These are phyloP conservation scores for Schizophyllum amplum DNA, from an alignment of 1,284 basidiomycete species.

Conservation along the genomic window DNA sequence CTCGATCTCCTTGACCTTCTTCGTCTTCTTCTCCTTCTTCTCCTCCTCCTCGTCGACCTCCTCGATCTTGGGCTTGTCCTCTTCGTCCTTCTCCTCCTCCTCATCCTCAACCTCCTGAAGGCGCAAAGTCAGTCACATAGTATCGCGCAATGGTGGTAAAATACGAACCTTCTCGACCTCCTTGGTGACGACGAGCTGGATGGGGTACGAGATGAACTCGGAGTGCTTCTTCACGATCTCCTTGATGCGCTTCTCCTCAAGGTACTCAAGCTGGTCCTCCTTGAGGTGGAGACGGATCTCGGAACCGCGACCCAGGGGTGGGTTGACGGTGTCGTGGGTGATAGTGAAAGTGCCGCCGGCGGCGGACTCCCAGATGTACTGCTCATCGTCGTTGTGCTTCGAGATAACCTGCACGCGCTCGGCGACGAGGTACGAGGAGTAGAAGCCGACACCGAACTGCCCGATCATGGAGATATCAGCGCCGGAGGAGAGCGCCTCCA, in stretches of 20 bases:
- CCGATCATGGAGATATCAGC: conserved; percentile 94
- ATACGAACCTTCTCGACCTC: conserved; percentile 88
- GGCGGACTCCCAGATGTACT: conserved; percentile 99
- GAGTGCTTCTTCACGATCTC: conserved; percentile 99
- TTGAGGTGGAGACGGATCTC: conserved; percentile 95
- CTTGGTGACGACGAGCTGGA: conserved; percentile 97
- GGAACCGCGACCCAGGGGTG: conserved; percentile 89
- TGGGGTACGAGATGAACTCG: conserved; percentile 99
- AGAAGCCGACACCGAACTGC: conserved; percentile 99
- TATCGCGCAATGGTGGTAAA: not conserved
- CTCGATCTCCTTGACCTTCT: conserved; percentile 92
- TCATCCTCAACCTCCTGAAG: conserved; percentile 83
- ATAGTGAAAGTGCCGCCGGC: conserved; percentile 99
- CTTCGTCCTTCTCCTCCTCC: conserved; percentile 57
- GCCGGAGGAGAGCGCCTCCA: conserved; percentile 92
- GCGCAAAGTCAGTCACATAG: conserved; percentile 5
- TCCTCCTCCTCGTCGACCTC: conserved; percentile 82
- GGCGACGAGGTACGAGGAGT: conserved; percentile 98
- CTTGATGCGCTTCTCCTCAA: conserved; percentile 99
- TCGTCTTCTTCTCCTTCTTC: conserved; percentile 93
- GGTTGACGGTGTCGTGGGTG: conserved; percentile 87
- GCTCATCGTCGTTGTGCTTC: conserved; percentile 99
- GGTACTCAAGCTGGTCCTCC: conserved; percentile 98
- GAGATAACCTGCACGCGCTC: conserved; percentile 98
- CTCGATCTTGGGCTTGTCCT: conserved; percentile 66